These are phyloP conservation scores for Diplosphaera chodatii DNA, from an alignment of 139 green algal species.

Conservation along the genomic window DNA sequence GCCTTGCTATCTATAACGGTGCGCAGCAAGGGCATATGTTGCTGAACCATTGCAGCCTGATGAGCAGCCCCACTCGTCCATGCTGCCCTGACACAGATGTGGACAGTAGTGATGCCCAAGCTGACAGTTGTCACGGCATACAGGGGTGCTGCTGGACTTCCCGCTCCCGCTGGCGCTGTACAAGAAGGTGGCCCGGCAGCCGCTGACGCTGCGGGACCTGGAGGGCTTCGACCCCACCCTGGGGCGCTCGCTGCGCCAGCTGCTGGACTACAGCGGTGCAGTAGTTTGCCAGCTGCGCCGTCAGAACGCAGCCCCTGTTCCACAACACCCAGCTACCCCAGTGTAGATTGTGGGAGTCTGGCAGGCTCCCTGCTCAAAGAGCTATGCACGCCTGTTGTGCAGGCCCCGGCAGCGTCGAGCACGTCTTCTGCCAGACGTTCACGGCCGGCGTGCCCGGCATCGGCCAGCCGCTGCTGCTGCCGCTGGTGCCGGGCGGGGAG, in stretches of 20 bases:
- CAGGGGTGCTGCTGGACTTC: constrained; percentile 82
- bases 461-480: constrained; percentile 47
- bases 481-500: constrained; percentile 53
- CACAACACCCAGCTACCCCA: too few relatives aligned
- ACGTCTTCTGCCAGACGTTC: constrained; percentile 83
- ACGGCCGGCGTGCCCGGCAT: constrained; percentile 61
- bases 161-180: constrained; percentile 82
- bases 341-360: too few relatives aligned
- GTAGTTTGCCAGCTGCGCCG: too few relatives aligned
- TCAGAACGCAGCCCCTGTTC: too few relatives aligned
- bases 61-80: too few relatives aligned
- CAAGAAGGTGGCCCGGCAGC: constrained; percentile 78
- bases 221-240: constrained; percentile 82
- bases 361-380: too few relatives aligned
- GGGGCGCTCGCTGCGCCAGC: constrained; percentile 50
- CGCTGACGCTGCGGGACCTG: constrained; percentile 71
- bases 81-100: too few relatives aligned
- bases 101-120: too few relatives aligned
- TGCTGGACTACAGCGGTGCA: constrained; percentile 61
- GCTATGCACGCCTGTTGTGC: constrained; percentile 14
- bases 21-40: too few relatives aligned
- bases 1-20: constrained; percentile 89
- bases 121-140: neutral
- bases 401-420: constrained; percentile 44
- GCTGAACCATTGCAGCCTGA: too few relatives aligned